Conservation (phyloP, 495 filamentous ascomycete genomes). For the Aspergillus steynii region DNA sequence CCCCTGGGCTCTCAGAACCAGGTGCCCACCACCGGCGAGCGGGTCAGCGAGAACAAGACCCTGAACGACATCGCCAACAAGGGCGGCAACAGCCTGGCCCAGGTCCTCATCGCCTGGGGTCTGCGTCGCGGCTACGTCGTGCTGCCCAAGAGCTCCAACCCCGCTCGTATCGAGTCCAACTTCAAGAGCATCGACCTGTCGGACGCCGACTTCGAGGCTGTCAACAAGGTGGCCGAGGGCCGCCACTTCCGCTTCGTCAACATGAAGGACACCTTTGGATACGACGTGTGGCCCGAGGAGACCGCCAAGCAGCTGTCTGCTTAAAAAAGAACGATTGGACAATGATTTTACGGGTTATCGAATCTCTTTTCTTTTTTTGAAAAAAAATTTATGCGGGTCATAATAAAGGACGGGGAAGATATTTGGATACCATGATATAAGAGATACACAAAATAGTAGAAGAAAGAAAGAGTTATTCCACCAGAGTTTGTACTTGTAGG, state of each 20-base stretch:
- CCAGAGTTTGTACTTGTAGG: no score
- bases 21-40: slow-evolving; percentile 66
- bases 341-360: not conserved
- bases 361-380: slow-evolving; percentile 9
- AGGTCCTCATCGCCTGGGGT: slow-evolving; percentile 71
- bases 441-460: not conserved
- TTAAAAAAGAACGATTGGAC: slow-evolving; percentile 14
- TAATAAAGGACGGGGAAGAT: slow-evolving; percentile 9
- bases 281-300: slow-evolving; percentile 52
- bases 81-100: slow-evolving; percentile 62
- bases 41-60: slow-evolving; percentile 57
- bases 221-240: slow-evolving; percentile 60
- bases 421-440: not conserved
- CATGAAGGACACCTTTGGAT: slow-evolving; percentile 73
- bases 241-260: slow-evolving; percentile 73
- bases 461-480: not conserved
- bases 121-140: slow-evolving; percentile 70
- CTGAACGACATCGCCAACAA: slow-evolving; percentile 61
- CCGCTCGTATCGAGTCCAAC: slow-evolving; percentile 64
- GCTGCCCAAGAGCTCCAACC: slow-evolving; percentile 68
- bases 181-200: slow-evolving; percentile 59
- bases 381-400: slow-evolving; percentile 49
- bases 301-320: slow-evolving; percentile 40
- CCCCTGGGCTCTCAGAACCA: slow-evolving; percentile 68
- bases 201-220: slow-evolving; percentile 56